These are phyloP conservation scores for Puccinia polysora DNA, from an alignment of 1,284 basidiomycete genomes.

Conservation along the genomic window DNA sequence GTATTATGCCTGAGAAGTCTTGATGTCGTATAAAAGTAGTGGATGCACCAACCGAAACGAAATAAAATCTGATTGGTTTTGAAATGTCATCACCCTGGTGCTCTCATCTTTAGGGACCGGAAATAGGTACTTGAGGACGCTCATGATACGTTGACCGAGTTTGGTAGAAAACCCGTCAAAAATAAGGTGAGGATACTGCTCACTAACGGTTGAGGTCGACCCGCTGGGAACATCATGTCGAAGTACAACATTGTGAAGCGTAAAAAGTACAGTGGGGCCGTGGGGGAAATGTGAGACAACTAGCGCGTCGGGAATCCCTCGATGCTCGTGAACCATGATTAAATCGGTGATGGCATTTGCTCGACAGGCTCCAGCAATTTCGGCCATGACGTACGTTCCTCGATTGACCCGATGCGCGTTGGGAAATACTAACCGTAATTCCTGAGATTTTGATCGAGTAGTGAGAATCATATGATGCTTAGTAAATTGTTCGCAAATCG, in stretches of 20 bases:
- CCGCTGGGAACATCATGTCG: constrained; percentile 86
- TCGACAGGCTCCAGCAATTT: constrained; percentile 87
- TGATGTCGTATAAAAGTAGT: neutral
- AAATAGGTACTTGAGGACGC: constrained; percentile 84
- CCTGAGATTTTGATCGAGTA: constrained; percentile 58
- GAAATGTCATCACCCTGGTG: constrained; percentile 95
- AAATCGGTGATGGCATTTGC: constrained; percentile 93
- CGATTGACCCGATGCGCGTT: constrained; percentile 93
- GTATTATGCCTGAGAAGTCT: neutral
- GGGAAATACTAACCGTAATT: constrained; percentile 95
- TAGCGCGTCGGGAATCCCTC: constrained; percentile 92
- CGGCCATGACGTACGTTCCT: constrained; percentile 93
- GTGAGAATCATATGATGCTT: neutral
- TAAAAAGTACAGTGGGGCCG: constrained; percentile 92
- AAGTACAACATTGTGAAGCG: constrained; percentile 85
- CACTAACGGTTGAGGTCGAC: constrained; percentile 85
- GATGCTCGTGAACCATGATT: constrained; percentile 90
- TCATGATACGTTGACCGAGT: constrained; percentile 75
- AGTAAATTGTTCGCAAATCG: neutral
- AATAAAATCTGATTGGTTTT: constrained; percentile 92
- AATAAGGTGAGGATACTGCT: constrained; percentile 97
- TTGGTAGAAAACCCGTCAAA: constrained; percentile 88
- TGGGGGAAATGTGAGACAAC: constrained; percentile 98
- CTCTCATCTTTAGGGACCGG: constrained; percentile 93
- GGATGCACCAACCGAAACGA: constrained; percentile 70